Conservation (phyloP, 2,329 filamentous ascomycete species). For the Ceratocystis colombiana region DNA sequence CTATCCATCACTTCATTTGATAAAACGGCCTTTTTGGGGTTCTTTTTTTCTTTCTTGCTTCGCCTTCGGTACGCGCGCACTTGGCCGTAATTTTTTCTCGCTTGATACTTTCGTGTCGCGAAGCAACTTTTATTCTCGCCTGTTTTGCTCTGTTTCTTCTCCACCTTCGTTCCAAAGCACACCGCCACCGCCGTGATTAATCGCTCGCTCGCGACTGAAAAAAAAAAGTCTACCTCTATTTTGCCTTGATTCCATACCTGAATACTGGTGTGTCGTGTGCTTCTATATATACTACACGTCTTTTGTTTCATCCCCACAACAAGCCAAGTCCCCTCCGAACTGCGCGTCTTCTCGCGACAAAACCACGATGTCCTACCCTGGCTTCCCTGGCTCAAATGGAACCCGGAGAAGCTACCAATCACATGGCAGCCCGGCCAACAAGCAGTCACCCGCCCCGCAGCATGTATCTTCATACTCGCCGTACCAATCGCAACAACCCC, state of each 20-base stretch:
- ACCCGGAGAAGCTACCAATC: constrained; percentile 26
- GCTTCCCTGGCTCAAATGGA: constrained; percentile 10
- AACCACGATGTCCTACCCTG: constrained; percentile 6
- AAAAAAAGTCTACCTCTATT: neutral
- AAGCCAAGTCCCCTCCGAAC: neutral
- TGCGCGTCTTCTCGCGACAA: constrained; percentile 2
- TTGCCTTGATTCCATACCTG: neutral
- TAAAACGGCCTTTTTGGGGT: neutral
- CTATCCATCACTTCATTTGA: neutral
- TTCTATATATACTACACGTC: constrained; percentile 4
- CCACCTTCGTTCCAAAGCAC: constrained; percentile 2
- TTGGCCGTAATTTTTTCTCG: neutral
- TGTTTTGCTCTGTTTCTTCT: constrained; percentile 11
- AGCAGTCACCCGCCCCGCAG: constrained; percentile 46
- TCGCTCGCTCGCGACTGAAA: constrained; percentile 1
- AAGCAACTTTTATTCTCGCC: constrained; percentile 5
- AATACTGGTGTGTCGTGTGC: neutral
- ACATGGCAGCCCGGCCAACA: constrained; percentile 44
- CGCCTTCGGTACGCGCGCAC: constrained; percentile 1
- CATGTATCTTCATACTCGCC: constrained; percentile 45
- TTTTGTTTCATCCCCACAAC: neutral
- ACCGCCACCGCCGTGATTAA: constrained; percentile 19
- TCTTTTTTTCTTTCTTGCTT: neutral
- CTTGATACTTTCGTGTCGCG: neutral
- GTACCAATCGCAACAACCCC: constrained; percentile 44